Percentiles rank a stretch among this genome's conserved stretches.
These are phyloP conservation scores for Russula abietina DNA, from an alignment of 768 basidiomycete genomes.

Conservation along the genomic window DNA sequence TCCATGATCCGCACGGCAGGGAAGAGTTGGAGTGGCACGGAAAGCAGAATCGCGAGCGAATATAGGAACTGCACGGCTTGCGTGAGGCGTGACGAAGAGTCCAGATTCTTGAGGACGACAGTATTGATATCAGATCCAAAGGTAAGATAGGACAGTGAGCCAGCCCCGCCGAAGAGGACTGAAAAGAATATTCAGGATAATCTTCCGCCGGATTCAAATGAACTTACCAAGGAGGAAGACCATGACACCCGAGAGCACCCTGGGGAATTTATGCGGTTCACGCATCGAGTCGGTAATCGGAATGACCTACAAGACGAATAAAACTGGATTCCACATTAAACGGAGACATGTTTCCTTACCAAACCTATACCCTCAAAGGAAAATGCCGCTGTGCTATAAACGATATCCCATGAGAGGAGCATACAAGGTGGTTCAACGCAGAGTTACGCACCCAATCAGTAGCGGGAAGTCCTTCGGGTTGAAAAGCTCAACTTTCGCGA, in stretches of 20 bases:
- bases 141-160: slow-evolving; percentile 78
- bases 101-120: slow-evolving; percentile 91
- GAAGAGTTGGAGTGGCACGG: slow-evolving; percentile 93
- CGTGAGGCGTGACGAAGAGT: slow-evolving; percentile 75
- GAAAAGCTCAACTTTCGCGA: slow-evolving; percentile 79
- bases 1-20: slow-evolving; percentile 96
- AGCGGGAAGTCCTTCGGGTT: slow-evolving; percentile 87
- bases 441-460: slow-evolving; percentile 67
- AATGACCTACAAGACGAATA: slow-evolving; percentile 50
- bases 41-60: slow-evolving; percentile 87
- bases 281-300: slow-evolving; percentile 97
- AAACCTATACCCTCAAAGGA: slow-evolving; percentile 97
- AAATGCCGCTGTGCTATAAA: slow-evolving; percentile 87
- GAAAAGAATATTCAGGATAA: slow-evolving; percentile 4
- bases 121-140: slow-evolving; percentile 87
- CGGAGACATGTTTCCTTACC: slow-evolving; percentile 37
- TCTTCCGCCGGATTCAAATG: neutral
- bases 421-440: neutral
- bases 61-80: slow-evolving; percentile 88
- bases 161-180: slow-evolving; percentile 84
- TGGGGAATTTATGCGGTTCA: slow-evolving; percentile 90
- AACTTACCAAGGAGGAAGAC: slow-evolving; percentile 62
- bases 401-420: slow-evolving; percentile 7
- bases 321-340: neutral
- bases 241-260: slow-evolving; percentile 87